phyloP scores from a whole-genome alignment of 1,139 yeast genomes.

The Blastobotrys indianensis region DNA sequence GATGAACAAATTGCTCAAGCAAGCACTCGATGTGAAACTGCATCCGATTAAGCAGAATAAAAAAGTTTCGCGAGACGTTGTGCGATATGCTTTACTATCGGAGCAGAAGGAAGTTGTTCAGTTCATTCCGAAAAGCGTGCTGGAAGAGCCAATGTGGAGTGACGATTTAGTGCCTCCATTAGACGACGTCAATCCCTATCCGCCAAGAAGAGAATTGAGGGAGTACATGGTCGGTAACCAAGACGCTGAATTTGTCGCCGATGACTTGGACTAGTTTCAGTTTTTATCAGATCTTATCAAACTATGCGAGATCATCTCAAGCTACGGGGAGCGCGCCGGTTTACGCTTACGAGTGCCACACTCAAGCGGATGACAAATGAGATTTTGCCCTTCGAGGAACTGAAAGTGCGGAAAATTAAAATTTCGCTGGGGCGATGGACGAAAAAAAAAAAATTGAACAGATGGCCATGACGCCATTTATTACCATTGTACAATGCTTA shows the following conservation, averaged over 20 bases:
- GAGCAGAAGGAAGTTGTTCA: constrained; percentile 24
- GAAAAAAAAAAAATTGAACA: too few species aligned
- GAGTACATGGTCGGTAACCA: not conserved
- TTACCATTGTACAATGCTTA: not conserved
- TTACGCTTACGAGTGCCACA: too few species aligned
- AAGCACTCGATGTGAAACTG: constrained; percentile 14
- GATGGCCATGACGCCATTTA: too few species aligned
- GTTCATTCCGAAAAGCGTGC: constrained; percentile 19
- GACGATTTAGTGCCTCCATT: constrained; percentile 26
- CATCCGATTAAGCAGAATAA: constrained; percentile 13
- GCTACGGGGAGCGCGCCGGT: too few species aligned
- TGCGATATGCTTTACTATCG: constrained; percentile 25
- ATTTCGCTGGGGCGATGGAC: too few species aligned
- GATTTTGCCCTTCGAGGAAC: too few species aligned
- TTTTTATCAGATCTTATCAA: too few species aligned
- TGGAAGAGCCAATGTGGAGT: constrained; percentile 21
- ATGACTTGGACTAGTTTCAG: too few species aligned
- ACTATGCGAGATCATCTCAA: too few species aligned
- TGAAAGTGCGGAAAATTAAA: too few species aligned
- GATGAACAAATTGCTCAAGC: constrained; percentile 15
- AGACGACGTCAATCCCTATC: constrained; percentile 17
- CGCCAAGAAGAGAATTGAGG: constrained; percentile 8
- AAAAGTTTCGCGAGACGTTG: constrained; percentile 21
- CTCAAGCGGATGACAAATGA: too few species aligned
- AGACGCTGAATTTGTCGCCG: too few species aligned